Base-by-base conservation (phyloP, 768 basidiomycete genomes). In the Serendipita indica region DNA sequence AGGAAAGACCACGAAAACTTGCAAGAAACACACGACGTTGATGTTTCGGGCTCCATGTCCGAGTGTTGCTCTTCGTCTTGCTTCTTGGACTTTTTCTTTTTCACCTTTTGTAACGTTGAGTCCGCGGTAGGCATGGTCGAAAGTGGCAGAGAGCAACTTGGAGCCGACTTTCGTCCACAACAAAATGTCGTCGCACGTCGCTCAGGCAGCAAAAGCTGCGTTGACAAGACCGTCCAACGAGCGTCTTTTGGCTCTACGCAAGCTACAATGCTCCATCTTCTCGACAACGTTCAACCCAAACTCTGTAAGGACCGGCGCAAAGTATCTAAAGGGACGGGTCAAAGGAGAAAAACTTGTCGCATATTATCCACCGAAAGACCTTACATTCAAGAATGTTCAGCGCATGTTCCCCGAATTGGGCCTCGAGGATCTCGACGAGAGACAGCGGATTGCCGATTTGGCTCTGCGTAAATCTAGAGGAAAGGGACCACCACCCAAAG, bases 211-310 rank as follows among this genome's bases (percentile, higher is more conserved):
- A 4, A 54, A 54, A 27, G 12, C 32, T 20, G 49, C 49, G 3
- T 18, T 54, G n/a, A 54, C 45, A 2, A 54, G 49, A 27, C 49
- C 49, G 25, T 54, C 49, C 22, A 54, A 30, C 30, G 49, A 54
- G 30, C 78, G 81, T 57, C 69, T 88, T n/a, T 71, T 74, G 13
- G 73, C 78, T n/a, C 74, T 91, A 62, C 77, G 70, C 1, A 76
- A 78, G 52, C 73, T 86, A 3, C 83, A 83, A 41, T 83, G 81
- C 67, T 67, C 75, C 39, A 79, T 97, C 57, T 94, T 97, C 67
- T 80, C 90, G 66, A 94, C 89, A 6, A 75, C 84, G 2, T 90
- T 86, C 72, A 97, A 97, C 71, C 93, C 93, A 0, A 77, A 77
- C 2, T 79, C 79, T 27, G 68, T 80, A 13, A 83, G 93, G 16